Evolutionary conservation across 176 grass and related monocot genomes (phyloP), one percentile per base, ranked within the genome.

Genomic region (Oryza glumipatula): DNA sequence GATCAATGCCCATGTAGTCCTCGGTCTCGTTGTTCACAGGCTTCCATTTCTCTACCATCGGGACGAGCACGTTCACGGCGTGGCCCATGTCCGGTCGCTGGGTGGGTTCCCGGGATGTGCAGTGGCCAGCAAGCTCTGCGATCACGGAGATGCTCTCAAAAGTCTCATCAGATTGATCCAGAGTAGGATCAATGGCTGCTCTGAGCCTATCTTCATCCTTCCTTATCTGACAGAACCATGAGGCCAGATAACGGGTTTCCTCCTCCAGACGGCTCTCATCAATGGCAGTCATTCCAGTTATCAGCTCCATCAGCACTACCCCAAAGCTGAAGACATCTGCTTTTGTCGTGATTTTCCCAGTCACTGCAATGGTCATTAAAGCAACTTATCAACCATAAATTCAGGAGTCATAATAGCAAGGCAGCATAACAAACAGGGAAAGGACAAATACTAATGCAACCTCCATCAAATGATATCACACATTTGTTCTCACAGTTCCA

Each of bases 281-380:
- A 13, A 96, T 87, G 43, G 96, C 96, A 2, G 86, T 91, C 67
- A 90, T 71, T 78, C 96, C 96, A 26, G 93, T 99, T 84, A 99
- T 78, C 81, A 98, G 79, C 81, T 98, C 96, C 91, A 99, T 92
- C 76, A 99, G 89, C 72, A 99, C 96, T 65, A 99, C 96, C 70
- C 96, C 93, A 1, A 89, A 99, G 81, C 93, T 99, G 91, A 96
- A 99, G 33, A 99, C 93, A 26, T 99, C 96, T 12, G 91, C 88
- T 39, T 99, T 99, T 11, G 96, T 96, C 38, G 96, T 96, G 83
- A 99, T 92, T 67, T 99, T 99, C 10, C 96, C 96, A 0, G 96
- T 99, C 79, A 96, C 96, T 99, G 91, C 68, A 88, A 16, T 8
- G 51, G 86, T 75, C 46, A 82, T 44, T 65, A 76, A 7, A 78